These are phyloP conservation scores for Colletotrichum acutatum DNA, from an alignment of 2,329 filamentous ascomycete genomes.

Conservation along the genomic window DNA sequence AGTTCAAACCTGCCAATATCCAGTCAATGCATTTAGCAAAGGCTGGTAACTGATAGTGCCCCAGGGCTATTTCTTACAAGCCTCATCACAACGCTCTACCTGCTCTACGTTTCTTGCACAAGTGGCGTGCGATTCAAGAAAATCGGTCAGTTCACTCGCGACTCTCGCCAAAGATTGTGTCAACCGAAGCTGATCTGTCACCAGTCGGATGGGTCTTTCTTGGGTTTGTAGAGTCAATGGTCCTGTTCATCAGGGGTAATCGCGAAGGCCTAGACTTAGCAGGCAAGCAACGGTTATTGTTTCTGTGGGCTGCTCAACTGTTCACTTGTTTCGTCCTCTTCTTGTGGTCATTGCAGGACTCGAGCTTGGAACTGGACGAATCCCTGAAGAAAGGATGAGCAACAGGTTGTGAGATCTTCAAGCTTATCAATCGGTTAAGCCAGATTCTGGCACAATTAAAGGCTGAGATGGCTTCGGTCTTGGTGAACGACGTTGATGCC, in stretches of 20 bases:
- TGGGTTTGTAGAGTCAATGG: neutral
- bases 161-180: neutral
- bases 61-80: neutral
- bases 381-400: neutral
- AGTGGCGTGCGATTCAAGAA: neutral
- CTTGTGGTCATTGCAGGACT: neutral
- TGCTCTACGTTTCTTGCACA: neutral
- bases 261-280: neutral
- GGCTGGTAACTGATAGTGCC: neutral
- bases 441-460: neutral
- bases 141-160: neutral
- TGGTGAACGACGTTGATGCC: neutral
- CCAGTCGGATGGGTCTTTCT: neutral
- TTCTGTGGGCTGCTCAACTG: neutral
- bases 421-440: neutral
- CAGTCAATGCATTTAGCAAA: neutral
- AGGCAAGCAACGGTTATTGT: neutral
- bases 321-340: neutral
- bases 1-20: neutral
- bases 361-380: neutral
- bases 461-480: neutral
- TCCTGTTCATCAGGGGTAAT: neutral
- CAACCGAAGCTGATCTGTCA: neutral
- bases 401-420: too few species aligned
- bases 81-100: neutral